Evolutionary conservation across 2,329 filamentous ascomycete genomes (phyloP).

Genomic region (Huntiella bhutanensis): DNA sequence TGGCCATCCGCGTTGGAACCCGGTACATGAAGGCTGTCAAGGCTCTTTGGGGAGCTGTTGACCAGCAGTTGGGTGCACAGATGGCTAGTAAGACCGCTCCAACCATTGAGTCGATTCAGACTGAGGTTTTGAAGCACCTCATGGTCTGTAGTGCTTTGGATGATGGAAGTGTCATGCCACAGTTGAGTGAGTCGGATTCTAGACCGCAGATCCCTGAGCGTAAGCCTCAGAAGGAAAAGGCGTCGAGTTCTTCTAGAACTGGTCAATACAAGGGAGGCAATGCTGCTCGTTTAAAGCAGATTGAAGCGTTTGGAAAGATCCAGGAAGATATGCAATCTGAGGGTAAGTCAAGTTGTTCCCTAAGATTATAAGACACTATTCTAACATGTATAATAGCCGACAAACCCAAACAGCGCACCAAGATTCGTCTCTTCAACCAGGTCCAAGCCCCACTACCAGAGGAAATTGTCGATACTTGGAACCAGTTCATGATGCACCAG

Average conservation of each 20-base stretch:
- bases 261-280: slow-evolving; percentile 6
- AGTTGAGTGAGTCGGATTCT: slow-evolving; percentile 18
- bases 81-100: slow-evolving; percentile 30
- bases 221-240: neutral
- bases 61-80: slow-evolving; percentile 34
- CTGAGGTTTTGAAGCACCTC: slow-evolving; percentile 36
- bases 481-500: slow-evolving; percentile 49
- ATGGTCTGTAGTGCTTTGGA: slow-evolving; percentile 30
- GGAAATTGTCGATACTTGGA: slow-evolving; percentile 52
- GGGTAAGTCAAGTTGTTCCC: neutral
- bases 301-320: slow-evolving; percentile 8
- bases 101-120: slow-evolving; percentile 27
- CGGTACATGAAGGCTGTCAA: slow-evolving; percentile 59
- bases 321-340: neutral
- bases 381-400: slow-evolving; percentile 2
- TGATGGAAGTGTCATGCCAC: too few relatives aligned
- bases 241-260: neutral
- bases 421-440: slow-evolving; percentile 40
- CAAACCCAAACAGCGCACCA: slow-evolving; percentile 15
- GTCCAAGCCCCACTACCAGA: slow-evolving; percentile 38
- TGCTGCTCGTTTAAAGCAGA: slow-evolving; percentile 8
- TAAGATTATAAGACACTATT: neutral
- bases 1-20: slow-evolving; percentile 51
- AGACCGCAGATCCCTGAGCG: slow-evolving; percentile 22
- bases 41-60: slow-evolving; percentile 51